These are phyloP conservation scores for Amphibolis antarctica DNA, from an alignment of 106 monocot genomes.

Conservation along the genomic window DNA sequence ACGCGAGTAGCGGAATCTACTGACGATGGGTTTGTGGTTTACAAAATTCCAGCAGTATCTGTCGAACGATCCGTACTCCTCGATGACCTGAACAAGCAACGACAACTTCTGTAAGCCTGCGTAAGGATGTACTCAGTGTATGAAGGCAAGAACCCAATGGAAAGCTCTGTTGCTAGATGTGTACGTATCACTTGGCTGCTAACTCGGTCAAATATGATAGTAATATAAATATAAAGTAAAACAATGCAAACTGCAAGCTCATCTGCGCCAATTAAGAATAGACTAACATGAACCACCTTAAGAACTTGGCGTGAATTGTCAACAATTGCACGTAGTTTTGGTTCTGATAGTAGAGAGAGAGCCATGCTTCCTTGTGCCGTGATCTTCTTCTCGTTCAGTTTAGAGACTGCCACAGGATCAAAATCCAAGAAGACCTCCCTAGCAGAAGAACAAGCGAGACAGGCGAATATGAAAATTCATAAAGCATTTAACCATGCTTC, in stretches of 20 bases:
- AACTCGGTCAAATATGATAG: too few relatives aligned
- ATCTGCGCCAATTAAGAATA: too few relatives aligned
- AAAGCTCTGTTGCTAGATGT: too few relatives aligned
- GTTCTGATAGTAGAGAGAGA: slow-evolving; percentile 6
- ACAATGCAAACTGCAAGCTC: too few relatives aligned
- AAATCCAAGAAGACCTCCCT: slow-evolving; percentile 14
- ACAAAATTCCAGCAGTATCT: slow-evolving; percentile 5
- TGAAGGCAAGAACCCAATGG: too few relatives aligned
- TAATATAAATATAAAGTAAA: too few relatives aligned
- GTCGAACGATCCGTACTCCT: slow-evolving; percentile 6
- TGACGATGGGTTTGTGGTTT: neutral
- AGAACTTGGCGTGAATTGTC: slow-evolving; percentile 12
- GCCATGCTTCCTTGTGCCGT: neutral
- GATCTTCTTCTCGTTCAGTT: slow-evolving; percentile 9
- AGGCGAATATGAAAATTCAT: too few relatives aligned
- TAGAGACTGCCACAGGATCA: slow-evolving; percentile 7
- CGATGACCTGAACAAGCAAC: neutral
- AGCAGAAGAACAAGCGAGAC: neutral
- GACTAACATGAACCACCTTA: too few relatives aligned
- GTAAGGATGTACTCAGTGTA: too few relatives aligned
- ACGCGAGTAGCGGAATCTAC: neutral
- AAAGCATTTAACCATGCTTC: neutral
- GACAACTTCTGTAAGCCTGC: too few relatives aligned
- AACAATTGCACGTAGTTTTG: slow-evolving; percentile 4
- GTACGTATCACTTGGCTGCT: too few relatives aligned